Evolutionary conservation across 768 basidiomycete species (phyloP).

Genomic region (Boletus reticuloceps): DNA sequence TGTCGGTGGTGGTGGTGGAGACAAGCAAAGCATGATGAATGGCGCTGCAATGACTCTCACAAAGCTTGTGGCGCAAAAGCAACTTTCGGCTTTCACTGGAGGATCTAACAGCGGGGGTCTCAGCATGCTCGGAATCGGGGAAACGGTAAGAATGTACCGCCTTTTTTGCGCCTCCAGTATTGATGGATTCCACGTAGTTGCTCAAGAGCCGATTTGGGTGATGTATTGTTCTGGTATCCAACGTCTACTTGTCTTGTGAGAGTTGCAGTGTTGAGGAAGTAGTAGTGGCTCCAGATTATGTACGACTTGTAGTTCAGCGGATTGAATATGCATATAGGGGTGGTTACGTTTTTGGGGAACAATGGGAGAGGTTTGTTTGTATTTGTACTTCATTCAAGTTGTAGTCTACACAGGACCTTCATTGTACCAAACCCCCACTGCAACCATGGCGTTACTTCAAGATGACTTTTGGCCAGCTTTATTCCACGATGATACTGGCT

Average conservation of each 20-base stretch:
- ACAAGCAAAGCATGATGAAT: constrained; percentile 81
- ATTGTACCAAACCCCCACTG: too few relatives aligned
- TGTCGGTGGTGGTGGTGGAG: constrained; percentile 55
- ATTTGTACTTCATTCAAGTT: too few relatives aligned
- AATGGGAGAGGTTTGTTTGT: too few relatives aligned
- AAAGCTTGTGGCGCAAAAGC: constrained; percentile 75
- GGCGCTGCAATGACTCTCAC: constrained; percentile 83
- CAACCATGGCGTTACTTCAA: not conserved
- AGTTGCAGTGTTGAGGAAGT: too few relatives aligned
- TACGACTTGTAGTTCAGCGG: too few relatives aligned
- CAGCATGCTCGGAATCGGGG: constrained; percentile 47
- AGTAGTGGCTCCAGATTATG: too few relatives aligned
- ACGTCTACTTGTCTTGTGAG: not conserved
- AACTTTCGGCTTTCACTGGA: constrained; percentile 41
- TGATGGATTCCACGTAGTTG: constrained; percentile 7
- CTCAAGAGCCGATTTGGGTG: constrained; percentile 15
- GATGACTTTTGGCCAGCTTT: not conserved
- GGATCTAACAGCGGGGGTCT: constrained; percentile 73
- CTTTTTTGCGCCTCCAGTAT: too few relatives aligned
- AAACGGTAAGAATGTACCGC: constrained; percentile 39
- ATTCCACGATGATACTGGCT: not conserved
- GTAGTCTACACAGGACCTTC: too few relatives aligned
- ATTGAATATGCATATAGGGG: too few relatives aligned
- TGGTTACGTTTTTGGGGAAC: not conserved
- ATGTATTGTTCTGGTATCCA: not conserved